These are phyloP conservation scores for Cladosporium oxysporum DNA, from an alignment of 2,329 filamentous ascomycete species.

Conservation along the genomic window DNA sequence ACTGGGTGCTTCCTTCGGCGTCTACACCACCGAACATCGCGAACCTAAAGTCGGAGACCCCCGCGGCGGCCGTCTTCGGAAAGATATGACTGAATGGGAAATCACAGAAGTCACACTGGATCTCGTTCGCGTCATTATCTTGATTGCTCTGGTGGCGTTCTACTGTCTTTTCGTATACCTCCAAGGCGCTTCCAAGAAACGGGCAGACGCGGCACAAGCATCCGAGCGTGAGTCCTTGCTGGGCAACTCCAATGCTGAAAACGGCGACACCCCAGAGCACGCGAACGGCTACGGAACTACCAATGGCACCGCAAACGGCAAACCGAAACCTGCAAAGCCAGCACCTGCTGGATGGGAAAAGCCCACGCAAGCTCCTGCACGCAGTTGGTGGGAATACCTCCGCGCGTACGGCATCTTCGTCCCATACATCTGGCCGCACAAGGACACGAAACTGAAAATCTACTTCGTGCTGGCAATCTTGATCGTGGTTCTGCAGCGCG, in stretches of 20 bases:
- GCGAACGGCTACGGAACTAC: constrained; percentile 53
- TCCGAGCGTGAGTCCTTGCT: constrained; percentile 58
- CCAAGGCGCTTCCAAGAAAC: constrained; percentile 29
- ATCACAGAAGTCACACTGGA: constrained; percentile 67
- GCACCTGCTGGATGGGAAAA: constrained; percentile 78
- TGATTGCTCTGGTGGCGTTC: constrained; percentile 61
- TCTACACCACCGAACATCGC: constrained; percentile 69
- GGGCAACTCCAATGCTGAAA: constrained; percentile 47
- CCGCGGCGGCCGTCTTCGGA: constrained; percentile 36
- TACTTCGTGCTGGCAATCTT: constrained; percentile 80
- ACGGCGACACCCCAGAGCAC: constrained; percentile 44
- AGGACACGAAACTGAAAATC: constrained; percentile 71
- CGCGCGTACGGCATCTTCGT: constrained; percentile 92
- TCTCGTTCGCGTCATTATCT: constrained; percentile 66
- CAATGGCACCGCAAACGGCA: constrained; percentile 45
- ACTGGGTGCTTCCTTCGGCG: constrained; percentile 65
- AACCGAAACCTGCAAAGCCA: constrained; percentile 53
- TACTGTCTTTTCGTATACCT: constrained; percentile 58
- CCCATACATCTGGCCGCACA: constrained; percentile 93
- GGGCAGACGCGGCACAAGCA: constrained; percentile 33
- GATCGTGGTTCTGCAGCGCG: constrained; percentile 76
- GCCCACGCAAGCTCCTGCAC: constrained; percentile 79
- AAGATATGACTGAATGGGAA: constrained; percentile 59
- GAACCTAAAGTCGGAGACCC: constrained; percentile 58
- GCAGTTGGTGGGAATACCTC: constrained; percentile 95